Conservation (phyloP, 108 stramenopile species). For the Schizochytrium sp. region DNA sequence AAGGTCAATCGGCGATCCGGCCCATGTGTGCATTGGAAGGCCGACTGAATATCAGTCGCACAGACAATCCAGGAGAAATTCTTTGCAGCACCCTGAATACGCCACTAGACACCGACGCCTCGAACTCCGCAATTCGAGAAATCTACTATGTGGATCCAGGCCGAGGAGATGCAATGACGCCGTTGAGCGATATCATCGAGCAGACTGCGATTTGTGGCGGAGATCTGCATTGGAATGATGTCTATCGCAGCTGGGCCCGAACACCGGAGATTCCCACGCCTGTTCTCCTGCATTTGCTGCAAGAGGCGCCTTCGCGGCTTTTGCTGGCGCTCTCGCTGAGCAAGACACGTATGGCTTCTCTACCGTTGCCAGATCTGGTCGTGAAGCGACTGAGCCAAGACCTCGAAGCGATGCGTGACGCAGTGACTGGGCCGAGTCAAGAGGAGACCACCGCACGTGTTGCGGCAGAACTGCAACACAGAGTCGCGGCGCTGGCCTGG, state of each 20-base stretch:
- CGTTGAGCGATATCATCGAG: conserved; percentile 8
- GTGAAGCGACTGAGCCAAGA: neutral
- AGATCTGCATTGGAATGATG: conserved; percentile 12
- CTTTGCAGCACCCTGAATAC: neutral
- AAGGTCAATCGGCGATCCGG: neutral
- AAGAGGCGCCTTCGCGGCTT: conserved; percentile 11
- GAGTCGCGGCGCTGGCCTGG: neutral
- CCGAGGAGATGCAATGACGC: neutral
- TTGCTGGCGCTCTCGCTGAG: neutral
- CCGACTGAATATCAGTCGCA: neutral
- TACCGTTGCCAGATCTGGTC: neutral
- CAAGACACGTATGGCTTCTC: conserved; percentile 6
- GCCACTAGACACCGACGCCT: neutral
- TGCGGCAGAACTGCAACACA: neutral
- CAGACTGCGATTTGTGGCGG: neutral
- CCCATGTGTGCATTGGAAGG: neutral
- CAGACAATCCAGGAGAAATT: conserved; percentile 13
- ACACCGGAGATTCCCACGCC: conserved; percentile 15
- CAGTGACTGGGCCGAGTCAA: neutral
- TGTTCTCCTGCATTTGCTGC: conserved; percentile 2
- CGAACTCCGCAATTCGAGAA: neutral
- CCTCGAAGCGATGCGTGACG: neutral
- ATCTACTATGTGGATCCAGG: neutral
- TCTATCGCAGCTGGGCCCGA: conserved; percentile 15
- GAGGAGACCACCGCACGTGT: neutral